Evolutionary conservation across 2,329 filamentous ascomycete species (phyloP).

Genomic region (Geosmithia flava): DNA sequence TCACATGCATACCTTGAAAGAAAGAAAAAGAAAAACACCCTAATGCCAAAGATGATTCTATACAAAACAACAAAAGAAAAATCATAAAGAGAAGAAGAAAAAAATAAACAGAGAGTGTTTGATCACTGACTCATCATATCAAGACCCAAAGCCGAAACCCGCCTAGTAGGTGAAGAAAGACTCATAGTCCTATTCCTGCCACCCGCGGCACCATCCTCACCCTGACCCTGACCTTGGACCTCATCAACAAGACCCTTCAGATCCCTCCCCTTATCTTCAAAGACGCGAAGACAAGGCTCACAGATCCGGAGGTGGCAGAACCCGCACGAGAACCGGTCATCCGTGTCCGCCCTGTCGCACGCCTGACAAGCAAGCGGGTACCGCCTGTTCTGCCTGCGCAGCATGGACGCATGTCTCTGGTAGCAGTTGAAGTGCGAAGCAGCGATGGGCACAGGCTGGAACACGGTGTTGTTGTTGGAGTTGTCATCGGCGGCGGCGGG

Average conservation of each 20-base stretch:
- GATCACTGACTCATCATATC: slow-evolving; percentile 2
- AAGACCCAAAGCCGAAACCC: slow-evolving; percentile 8
- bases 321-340: slow-evolving; percentile 32
- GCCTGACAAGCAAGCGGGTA: slow-evolving; percentile 42
- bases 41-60: no score
- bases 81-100: background rate
- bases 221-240: slow-evolving; percentile 3
- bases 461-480: slow-evolving; percentile 18
- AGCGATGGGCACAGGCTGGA: slow-evolving; percentile 28
- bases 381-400: slow-evolving; percentile 30
- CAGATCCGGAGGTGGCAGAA: slow-evolving; percentile 42
- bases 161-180: slow-evolving; percentile 7
- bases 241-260: slow-evolving; percentile 27
- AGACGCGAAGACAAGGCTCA: slow-evolving; percentile 27
- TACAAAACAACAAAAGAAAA: background rate
- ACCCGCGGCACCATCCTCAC: background rate
- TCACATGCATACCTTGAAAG: no score
- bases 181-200: slow-evolving; percentile 7
- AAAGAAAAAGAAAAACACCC: no score
- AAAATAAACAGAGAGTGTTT: slow-evolving; percentile 1
- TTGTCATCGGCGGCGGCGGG: no score
- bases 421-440: slow-evolving; percentile 33
- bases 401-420: slow-evolving; percentile 33
- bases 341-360: slow-evolving; percentile 31
- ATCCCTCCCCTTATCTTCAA: slow-evolving; percentile 28